phyloP scores from a whole-genome alignment of 352 stramenopile species.

The Saprolegnia diclina region DNA sequence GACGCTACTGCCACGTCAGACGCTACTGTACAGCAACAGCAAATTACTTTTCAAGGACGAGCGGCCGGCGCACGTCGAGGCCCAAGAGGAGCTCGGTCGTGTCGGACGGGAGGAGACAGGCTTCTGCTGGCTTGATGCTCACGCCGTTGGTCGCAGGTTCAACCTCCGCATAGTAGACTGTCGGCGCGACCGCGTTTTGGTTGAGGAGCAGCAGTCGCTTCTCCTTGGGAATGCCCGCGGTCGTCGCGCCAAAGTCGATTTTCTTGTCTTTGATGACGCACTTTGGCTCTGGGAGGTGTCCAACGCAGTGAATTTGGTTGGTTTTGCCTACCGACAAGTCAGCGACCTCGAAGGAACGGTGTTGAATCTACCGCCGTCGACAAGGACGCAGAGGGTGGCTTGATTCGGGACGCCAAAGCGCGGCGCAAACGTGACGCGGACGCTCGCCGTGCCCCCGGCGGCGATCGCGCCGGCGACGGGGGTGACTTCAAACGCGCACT shows the following conservation, averaged over 20 bases:
- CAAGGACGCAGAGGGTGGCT: slow-evolving; percentile 6
- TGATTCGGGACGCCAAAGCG: slow-evolving; percentile 31
- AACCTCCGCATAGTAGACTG: slow-evolving; percentile 55
- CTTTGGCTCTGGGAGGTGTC: slow-evolving; percentile 48
- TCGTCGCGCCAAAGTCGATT: slow-evolving; percentile 74
- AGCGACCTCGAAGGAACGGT: no score
- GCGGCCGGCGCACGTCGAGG: slow-evolving; percentile 46
- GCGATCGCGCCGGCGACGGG: slow-evolving; percentile 40
- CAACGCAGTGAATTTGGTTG: slow-evolving; percentile 41
- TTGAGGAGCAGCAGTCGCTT: slow-evolving; percentile 34
- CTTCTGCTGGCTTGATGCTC: slow-evolving; percentile 38
- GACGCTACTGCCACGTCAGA: slow-evolving; percentile 9
- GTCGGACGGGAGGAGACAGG: slow-evolving; percentile 46
- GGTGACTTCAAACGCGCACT: slow-evolving; percentile 37
- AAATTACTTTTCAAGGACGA: slow-evolving; percentile 37
- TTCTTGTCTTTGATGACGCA: slow-evolving; percentile 59
- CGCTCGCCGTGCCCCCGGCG: slow-evolving; percentile 29
- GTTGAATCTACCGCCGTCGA: slow-evolving; percentile 15
- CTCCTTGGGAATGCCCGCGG: slow-evolving; percentile 64
- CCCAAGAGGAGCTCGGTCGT: slow-evolving; percentile 47
- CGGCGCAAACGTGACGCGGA: slow-evolving; percentile 40
- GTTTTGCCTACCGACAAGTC: slow-evolving; percentile 34
- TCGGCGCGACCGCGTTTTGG: slow-evolving; percentile 33
- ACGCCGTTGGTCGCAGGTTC: slow-evolving; percentile 45
- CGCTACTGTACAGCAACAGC: background rate